Conservation (phyloP, 768 basidiomycete species). For the Chalciporus chontae region DNA sequence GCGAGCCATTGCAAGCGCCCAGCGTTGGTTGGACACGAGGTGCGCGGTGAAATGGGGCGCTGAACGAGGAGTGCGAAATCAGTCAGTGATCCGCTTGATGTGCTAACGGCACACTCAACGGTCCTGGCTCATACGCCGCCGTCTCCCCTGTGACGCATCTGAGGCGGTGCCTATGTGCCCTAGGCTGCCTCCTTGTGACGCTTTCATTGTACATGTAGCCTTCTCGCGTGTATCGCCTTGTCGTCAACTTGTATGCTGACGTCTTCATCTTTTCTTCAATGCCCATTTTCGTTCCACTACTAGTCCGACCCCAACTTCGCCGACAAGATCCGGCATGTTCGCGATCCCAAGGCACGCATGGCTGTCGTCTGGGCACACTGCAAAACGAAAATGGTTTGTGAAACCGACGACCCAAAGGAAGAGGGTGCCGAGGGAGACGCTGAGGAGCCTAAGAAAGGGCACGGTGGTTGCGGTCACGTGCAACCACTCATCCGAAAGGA, state of each 20-base stretch:
- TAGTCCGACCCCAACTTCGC: constrained; percentile 84
- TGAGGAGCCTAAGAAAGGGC: constrained; percentile 78
- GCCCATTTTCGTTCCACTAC: constrained; percentile 23
- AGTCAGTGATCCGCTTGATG: too few species aligned
- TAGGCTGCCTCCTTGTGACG: constrained; percentile 62
- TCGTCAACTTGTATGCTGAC: constrained; percentile 55
- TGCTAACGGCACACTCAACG: constrained; percentile 26
- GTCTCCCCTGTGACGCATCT: constrained; percentile 70
- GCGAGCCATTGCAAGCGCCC: constrained; percentile 65
- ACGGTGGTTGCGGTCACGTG: constrained; percentile 93
- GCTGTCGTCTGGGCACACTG: constrained; percentile 80
- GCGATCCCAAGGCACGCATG: constrained; percentile 86
- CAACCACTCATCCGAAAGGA: constrained; percentile 93
- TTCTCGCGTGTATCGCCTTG: too few species aligned
- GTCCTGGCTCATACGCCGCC: constrained; percentile 31
- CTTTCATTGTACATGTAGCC: constrained; percentile 30
- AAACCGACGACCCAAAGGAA: constrained; percentile 84
- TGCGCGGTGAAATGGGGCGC: constrained; percentile 97
- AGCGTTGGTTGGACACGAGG: constrained; percentile 82
- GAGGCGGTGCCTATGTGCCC: constrained; percentile 45
- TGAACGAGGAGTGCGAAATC: constrained; percentile 92
- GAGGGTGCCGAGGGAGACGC: constrained; percentile 68
- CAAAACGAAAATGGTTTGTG: constrained; percentile 87
- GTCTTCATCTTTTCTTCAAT: constrained; percentile 39
- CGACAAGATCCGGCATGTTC: constrained; percentile 82